Conservation (phyloP, 345 rosid species). For the Syzygium aromaticum region DNA sequence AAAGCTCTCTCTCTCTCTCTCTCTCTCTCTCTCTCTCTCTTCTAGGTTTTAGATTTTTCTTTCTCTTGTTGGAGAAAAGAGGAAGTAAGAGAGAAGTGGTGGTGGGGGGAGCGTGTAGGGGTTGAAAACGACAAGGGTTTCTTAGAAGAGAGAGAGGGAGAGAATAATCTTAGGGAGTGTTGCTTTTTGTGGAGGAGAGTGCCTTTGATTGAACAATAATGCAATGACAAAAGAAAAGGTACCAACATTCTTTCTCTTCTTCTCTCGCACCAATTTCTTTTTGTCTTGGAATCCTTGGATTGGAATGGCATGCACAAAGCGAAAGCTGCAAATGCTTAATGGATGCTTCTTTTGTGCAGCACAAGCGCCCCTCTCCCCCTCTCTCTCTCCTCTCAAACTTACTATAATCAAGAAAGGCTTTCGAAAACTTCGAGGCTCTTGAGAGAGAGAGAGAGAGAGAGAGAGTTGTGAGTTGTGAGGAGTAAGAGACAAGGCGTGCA, state of each 20-base stretch:
- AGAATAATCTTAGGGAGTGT: conserved; percentile 30
- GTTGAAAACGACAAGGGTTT: conserved; percentile 21
- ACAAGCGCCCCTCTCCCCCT: background rate
- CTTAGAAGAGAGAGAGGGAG: conserved; percentile 7
- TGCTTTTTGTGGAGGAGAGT: conserved; percentile 4
- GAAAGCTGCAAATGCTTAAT: conserved; percentile 57
- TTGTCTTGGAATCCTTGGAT: conserved; percentile 55
- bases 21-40: no score
- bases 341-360: conserved; percentile 31
- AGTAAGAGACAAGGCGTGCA: conserved; percentile 1
- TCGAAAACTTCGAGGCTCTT: background rate
- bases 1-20: background rate
- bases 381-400: background rate
- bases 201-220: conserved; percentile 35
- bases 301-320: conserved; percentile 58
- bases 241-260: conserved; percentile 22
- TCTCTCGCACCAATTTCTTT: conserved; percentile 4
- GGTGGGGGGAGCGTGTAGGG: conserved; percentile 2
- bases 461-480: background rate
- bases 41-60: background rate
- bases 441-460: background rate
- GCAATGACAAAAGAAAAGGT: conserved; percentile 23
- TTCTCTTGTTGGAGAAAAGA: background rate
- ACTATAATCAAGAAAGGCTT: background rate
- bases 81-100: background rate